Percentiles rank a stretch among this genome's conserved stretches.
These are phyloP conservation scores for Podaxis pistillaris DNA, from an alignment of 768 basidiomycete species.

Conservation along the genomic window DNA sequence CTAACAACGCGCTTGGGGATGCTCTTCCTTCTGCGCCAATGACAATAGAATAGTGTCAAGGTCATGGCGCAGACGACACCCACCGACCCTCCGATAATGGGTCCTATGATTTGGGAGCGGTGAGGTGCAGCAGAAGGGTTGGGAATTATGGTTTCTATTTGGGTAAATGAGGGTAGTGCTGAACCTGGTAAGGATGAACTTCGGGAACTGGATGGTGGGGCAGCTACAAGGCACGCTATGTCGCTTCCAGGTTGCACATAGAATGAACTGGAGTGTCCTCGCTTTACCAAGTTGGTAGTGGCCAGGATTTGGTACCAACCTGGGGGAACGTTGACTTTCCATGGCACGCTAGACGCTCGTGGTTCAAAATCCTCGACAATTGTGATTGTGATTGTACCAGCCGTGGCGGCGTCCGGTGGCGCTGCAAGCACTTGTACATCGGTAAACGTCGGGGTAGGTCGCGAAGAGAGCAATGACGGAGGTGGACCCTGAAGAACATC, in stretches of 20 bases:
- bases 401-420: slow-evolving; percentile 8
- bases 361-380: neutral
- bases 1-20: no score
- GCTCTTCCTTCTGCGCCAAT: no score
- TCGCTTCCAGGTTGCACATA: neutral
- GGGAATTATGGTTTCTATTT: no score
- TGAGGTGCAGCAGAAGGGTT: no score
- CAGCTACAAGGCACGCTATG: neutral
- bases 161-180: no score
- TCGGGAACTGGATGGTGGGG: no score
- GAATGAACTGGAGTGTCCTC: neutral
- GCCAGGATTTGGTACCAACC: neutral
- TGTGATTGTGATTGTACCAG: neutral
- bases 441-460: neutral
- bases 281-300: no score
- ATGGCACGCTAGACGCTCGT: neutral
- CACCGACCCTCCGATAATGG: no score
- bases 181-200: no score
- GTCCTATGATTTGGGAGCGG: no score
- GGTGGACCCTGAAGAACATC: slow-evolving; percentile 25
- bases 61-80: no score
- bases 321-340: neutral
- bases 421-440: neutral
- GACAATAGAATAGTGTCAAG: no score
- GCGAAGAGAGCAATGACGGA: slow-evolving; percentile 3